A percentile compares a stretch with the other conserved stretches of the same genome.
Conservation (phyloP, 2,329 filamentous ascomycete genomes). For the Talaromyces sp. region DNA sequence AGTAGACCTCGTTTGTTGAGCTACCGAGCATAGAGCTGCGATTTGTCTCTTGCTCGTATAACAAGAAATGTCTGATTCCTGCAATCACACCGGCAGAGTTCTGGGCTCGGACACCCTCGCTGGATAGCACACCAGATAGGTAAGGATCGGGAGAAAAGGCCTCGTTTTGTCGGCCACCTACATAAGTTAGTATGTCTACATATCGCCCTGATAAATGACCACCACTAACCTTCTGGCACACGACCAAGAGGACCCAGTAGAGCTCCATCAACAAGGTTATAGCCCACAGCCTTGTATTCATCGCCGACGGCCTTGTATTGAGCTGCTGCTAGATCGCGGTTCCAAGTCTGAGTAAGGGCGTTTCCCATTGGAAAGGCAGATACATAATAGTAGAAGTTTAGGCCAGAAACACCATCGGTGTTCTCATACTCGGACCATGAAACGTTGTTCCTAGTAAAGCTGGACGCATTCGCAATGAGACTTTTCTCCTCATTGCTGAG, state of each 20-base stretch:
- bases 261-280: neutral
- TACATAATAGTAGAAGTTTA: conserved; percentile 1
- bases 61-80: neutral
- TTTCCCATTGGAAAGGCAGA: neutral
- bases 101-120: neutral
- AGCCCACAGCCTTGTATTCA: neutral
- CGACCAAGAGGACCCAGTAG: neutral
- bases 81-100: neutral
- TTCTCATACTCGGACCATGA: neutral
- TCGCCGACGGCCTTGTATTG: neutral
- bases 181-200: neutral
- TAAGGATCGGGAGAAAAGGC: neutral
- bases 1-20: conserved; percentile 42
- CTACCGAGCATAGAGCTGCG: neutral
- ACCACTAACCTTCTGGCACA: neutral
- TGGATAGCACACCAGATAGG: neutral
- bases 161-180: conserved; percentile 1
- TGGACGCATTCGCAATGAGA: neutral
- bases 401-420: neutral
- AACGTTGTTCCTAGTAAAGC: neutral
- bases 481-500: neutral
- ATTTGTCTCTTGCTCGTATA: conserved; percentile 5
- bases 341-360: neutral
- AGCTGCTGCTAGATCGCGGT: neutral
- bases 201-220: neutral